A percentile compares a stretch with the other conserved stretches of the same genome.
phyloP scores from a whole-genome alignment of 805 yeast genomes.

The Lipomyces yamanashiensis region DNA sequence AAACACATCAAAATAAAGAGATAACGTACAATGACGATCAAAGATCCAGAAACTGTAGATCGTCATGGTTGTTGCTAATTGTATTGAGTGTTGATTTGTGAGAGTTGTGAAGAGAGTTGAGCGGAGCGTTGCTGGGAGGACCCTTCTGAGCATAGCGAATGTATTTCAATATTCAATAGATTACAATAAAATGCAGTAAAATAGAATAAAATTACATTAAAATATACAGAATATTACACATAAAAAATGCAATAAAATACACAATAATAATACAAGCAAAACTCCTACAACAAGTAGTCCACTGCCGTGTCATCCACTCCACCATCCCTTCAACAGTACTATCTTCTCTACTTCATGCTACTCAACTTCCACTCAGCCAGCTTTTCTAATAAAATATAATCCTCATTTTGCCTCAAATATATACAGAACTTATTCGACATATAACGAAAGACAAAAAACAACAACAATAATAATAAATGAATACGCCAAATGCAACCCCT shows the following conservation, averaged over 20 bases:
- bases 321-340: too few relatives aligned
- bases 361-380: too few relatives aligned
- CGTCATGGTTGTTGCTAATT: conserved; percentile 51
- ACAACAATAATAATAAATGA: too few relatives aligned
- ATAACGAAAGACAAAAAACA: not conserved
- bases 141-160: not conserved
- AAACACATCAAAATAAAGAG: not conserved
- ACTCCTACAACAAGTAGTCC: too few relatives aligned
- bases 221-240: not conserved
- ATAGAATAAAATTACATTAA: too few relatives aligned
- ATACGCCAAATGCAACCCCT: not conserved
- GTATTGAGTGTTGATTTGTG: not conserved
- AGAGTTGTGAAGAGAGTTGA: not conserved
- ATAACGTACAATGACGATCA: conserved; percentile 81
- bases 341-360: too few relatives aligned
- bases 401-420: too few relatives aligned
- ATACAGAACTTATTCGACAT: not conserved
- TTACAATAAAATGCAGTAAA: not conserved
- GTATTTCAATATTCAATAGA: not conserved
- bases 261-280: too few relatives aligned
- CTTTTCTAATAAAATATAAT: too few relatives aligned
- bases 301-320: too few relatives aligned
- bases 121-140: not conserved
- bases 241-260: too few relatives aligned
- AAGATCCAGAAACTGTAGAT: conserved; percentile 87